phyloP scores from a whole-genome alignment of 179 eudicot species.

The Amaranthus tricolor region DNA sequence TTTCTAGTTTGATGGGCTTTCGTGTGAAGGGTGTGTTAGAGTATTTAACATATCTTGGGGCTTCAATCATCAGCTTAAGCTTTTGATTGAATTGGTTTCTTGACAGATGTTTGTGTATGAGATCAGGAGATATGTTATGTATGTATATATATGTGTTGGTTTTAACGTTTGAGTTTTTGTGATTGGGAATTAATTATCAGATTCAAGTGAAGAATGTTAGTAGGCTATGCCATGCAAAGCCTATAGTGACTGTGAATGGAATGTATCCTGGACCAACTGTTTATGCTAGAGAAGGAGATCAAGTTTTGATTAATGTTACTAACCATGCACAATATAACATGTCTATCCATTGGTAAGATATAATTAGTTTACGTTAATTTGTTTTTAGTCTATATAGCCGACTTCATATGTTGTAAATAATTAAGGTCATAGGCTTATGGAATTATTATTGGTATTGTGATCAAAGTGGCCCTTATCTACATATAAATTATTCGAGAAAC shows the following conservation, averaged over 20 bases:
- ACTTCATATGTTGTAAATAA: too few species aligned
- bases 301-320: slow-evolving; percentile 55
- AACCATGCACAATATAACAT: slow-evolving; percentile 68
- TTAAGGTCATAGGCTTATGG: too few species aligned
- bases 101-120: too few species aligned
- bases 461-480: too few species aligned
- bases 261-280: slow-evolving; percentile 79
- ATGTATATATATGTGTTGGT: background rate
- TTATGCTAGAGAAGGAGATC: slow-evolving; percentile 68
- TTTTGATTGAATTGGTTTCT: too few species aligned
- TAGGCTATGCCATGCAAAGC: slow-evolving; percentile 71
- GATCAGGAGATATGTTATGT: too few species aligned
- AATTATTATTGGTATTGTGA: background rate
- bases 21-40: too few species aligned
- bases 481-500: background rate
- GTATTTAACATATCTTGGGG: too few species aligned
- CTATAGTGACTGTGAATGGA: slow-evolving; percentile 79
- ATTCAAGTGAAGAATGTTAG: slow-evolving; percentile 69
- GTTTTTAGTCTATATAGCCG: too few species aligned
- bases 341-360: slow-evolving; percentile 56
- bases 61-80: too few species aligned
- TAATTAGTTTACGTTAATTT: too few species aligned
- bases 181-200: slow-evolving; percentile 25
- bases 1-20: too few species aligned
- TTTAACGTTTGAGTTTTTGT: background rate